Base-by-base conservation (phyloP, 192 early-diverging fungal species). In the Coemansia sp. region DNA sequence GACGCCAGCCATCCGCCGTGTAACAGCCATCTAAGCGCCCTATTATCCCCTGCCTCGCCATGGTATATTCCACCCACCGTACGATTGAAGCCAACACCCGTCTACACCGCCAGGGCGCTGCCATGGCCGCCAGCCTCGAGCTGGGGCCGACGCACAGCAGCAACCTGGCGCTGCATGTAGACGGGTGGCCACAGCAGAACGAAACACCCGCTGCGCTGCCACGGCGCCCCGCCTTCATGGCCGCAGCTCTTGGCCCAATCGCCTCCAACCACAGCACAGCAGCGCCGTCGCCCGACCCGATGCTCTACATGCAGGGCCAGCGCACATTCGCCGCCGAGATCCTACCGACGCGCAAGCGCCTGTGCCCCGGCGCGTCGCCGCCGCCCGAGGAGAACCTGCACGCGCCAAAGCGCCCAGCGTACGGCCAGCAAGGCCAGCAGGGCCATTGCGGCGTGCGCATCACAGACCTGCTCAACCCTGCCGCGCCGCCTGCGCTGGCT, bases 111-210 rank as follows among this genome's bases (percentile, higher is more conserved):
- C 64, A 64, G 56, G 72, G 38, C 30, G 72, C 65, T 28, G 49
- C 43, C 7, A 15, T 20, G 37, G n/a, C 57, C 4, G 20, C 52
- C 30, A 33, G 45, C 26, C 0, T 25, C 17, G 46, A 34, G 24
- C 19, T 39, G 36, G 52, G 60, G 18, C 15, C 40, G 7, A 20
- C 46, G 17, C 33, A 18, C 51, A 28, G 51, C 44, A 42, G 65
- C 72, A 39, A 59, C 72, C 53, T 64, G 72, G 53, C 53, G 72
- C 36, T 72, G 69, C 65, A 63, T 75, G 72, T 75, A 75, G 72
- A 53, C 72, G 72, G 72, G 72, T 75, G 72, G 72, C 50, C 60
- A 48, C 61, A 47, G 18, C 46, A 58, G 30, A 40, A 53, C 35
- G n/a, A n/a, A n/a, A 13, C 34, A 13, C 9, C 49, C 14, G 36